Conservation (phyloP, 192 early-diverging fungal genomes). For the Umbelopsis sp. region DNA sequence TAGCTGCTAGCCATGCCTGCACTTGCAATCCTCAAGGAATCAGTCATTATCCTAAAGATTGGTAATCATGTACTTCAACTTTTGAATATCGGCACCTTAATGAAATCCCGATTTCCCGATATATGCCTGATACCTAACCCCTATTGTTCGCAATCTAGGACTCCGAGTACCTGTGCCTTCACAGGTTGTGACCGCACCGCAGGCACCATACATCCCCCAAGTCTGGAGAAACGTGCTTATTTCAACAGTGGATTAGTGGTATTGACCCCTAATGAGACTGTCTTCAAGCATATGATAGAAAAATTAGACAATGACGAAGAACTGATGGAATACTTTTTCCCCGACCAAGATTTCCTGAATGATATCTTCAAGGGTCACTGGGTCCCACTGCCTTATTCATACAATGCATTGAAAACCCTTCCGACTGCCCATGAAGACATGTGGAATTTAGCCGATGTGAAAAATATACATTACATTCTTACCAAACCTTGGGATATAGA, state of each 20-base stretch:
- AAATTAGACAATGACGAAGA: slow-evolving; percentile 24
- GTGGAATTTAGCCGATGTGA: slow-evolving; percentile 39
- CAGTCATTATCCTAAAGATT: slow-evolving; percentile 41
- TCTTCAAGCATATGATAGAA: slow-evolving; percentile 36
- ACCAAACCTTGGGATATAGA: slow-evolving; percentile 45
- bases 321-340: slow-evolving; percentile 36
- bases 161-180: slow-evolving; percentile 43
- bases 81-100: background rate
- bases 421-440: slow-evolving; percentile 36
- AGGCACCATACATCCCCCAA: slow-evolving; percentile 20
- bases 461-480: slow-evolving; percentile 53
- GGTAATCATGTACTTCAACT: slow-evolving; percentile 25
- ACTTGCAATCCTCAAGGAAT: slow-evolving; percentile 49
- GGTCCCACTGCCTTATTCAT: slow-evolving; percentile 46
- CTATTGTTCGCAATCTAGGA: slow-evolving; percentile 27
- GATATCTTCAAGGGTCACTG: slow-evolving; percentile 45
- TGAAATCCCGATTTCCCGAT: background rate
- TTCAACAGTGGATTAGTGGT: slow-evolving; percentile 58
- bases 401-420: slow-evolving; percentile 56
- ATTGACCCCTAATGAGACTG: slow-evolving; percentile 31
- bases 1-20: slow-evolving; percentile 51
- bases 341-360: slow-evolving; percentile 59
- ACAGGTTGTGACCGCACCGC: slow-evolving; percentile 28
- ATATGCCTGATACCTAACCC: too few species aligned
- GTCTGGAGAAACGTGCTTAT: slow-evolving; percentile 28